Evolutionary conservation across 768 basidiomycete species (phyloP), one percentile per base, ranked within the genome.

Genomic region (Rhodotorula graminis): DNA sequence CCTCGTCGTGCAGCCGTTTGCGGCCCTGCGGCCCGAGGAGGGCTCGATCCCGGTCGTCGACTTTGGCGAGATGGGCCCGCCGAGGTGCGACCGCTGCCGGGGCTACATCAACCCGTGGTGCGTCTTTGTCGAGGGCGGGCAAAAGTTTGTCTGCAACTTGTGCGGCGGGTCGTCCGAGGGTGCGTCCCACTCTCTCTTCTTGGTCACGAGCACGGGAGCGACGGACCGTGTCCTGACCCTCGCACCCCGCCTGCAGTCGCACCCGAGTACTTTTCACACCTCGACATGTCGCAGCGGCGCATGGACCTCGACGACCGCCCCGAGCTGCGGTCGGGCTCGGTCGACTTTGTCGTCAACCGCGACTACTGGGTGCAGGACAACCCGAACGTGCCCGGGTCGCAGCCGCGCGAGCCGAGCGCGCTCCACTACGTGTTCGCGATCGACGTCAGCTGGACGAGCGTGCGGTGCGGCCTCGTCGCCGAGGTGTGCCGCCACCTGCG

Each of bases 101-200:
- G 91, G 85, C 0, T 99, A 98, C 80, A 84, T 99, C 77, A 98
- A 97, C 79, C 90, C 93, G 0, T 98, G 93, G 93, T 92, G 89
- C 80, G 83, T 83, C 37, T 99, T 92, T 88, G 82, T 86, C 29
- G 85, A 89, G 16, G 90, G 90, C 6, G 96, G 96, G 11, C 85
- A 85, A 70, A 87, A 85, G 75, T 99, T 94, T 92, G 88, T 85
- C 77, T 99, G 96, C 80, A 98, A 98, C 83, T 80, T 99, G 25
- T 99, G 96, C 82, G 82, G 84, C 4, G 86, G 88, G 75, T 87
- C 90, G 78, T 92, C 90, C n/a, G 85, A 87, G 83, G 93, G 95
- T 94, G 75, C 76, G 89, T 58, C 6, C n/a, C 40, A 7, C 42
- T 25, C 56, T 61, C 21, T 37, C 16, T 19, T 44, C 18, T 37